Evolutionary conservation across 2,329 filamentous ascomycete species (phyloP), one percentile per base, ranked within the genome.

Genomic region (Cladosporium cucumerinum): DNA sequence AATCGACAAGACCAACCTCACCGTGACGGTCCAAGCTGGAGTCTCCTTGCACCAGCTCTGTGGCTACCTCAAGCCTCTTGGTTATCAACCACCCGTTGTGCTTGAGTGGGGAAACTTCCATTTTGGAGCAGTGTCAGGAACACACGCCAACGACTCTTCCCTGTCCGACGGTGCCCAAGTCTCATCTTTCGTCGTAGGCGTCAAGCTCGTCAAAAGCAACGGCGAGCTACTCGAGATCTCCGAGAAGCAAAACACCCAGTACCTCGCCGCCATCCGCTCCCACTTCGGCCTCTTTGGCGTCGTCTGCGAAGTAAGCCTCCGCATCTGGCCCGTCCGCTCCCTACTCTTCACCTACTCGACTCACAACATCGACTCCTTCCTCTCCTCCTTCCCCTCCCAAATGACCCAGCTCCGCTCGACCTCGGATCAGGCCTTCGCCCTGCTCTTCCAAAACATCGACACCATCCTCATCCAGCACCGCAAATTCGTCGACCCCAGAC

Each of bases 41-140:
- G 65, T 66, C 1, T 34, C 61, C 30, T 25, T 64, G 23, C 55
- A 66, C 14, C 61, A 66, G 16, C 49, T 66, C 7, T 66, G 65
- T 34, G 43, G 30, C 25, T 48, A 64, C 43, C 61, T 66, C 28
- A 64, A 66, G 30, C 61, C 60, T 5, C 55, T 64, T 30, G 66
- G 61, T 12, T 62, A 54, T 21, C 64, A 67, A 34, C 49, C 57
- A 16, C 60, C 66, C 8, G 66, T 67, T 14, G 60, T 66, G 3
- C 64, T 67, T 5, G 66, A 67, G 39, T 66, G 52, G 16, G 66
- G 66, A n/a, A 64, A 67, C 34, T 67, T 67, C 32, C 39, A 66
- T 10, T 66, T 64, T 10, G 65, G 65, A 12, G 61, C 65, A 1
- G 52, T 64, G 12, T 59, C 51, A 6, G 65, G 65, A 5, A 66